phyloP scores from a whole-genome alignment of 805 yeast species.

The Geotrichum ghanense region DNA sequence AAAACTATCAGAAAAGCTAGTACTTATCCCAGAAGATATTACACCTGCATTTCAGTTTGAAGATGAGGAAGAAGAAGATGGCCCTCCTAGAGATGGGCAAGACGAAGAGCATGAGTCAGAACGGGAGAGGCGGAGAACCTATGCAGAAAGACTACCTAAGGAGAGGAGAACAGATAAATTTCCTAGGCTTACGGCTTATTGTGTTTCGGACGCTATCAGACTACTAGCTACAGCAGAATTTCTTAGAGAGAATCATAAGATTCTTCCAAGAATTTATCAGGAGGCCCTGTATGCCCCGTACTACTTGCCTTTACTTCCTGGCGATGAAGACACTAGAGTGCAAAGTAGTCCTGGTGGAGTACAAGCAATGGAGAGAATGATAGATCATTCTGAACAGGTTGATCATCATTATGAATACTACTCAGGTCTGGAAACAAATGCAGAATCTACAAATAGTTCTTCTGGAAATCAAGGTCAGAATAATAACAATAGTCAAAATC shows the following conservation, averaged over 20 bases:
- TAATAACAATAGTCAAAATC: conserved; percentile 28
- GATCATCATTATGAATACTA: conserved; percentile 90
- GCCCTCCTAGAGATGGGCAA: conserved; percentile 16
- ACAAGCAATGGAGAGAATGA: conserved; percentile 58
- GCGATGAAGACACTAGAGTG: conserved; percentile 33
- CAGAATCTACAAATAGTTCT: conserved; percentile 43
- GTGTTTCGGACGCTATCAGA: conserved; percentile 74
- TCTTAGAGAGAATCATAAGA: conserved; percentile 60
- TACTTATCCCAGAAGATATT: conserved; percentile 55
- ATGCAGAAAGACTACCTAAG: conserved; percentile 27
- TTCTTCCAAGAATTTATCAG: conserved; percentile 78
- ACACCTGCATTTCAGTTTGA: conserved; percentile 11
- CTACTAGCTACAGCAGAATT: conserved; percentile 53
- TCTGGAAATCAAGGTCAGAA: conserved; percentile 9
- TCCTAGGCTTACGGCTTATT: conserved; percentile 84
- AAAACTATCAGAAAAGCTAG: conserved; percentile 76
- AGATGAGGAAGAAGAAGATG: conserved; percentile 17
- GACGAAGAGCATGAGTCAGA: conserved; percentile 28
- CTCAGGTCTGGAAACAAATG: conserved; percentile 51
- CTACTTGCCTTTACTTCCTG: conserved; percentile 76
- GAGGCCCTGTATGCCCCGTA: conserved; percentile 91
- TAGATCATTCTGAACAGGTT: conserved; percentile 70
- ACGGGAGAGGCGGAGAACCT: conserved; percentile 33
- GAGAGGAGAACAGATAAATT: conserved; percentile 51
- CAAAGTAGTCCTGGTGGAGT: conserved; percentile 28